A percentile compares a stretch with the other conserved stretches of the same genome.
These are phyloP conservation scores for Cutaneotrichosporon dermatis DNA, from an alignment of 1,284 basidiomycete genomes.

Conservation along the genomic window DNA sequence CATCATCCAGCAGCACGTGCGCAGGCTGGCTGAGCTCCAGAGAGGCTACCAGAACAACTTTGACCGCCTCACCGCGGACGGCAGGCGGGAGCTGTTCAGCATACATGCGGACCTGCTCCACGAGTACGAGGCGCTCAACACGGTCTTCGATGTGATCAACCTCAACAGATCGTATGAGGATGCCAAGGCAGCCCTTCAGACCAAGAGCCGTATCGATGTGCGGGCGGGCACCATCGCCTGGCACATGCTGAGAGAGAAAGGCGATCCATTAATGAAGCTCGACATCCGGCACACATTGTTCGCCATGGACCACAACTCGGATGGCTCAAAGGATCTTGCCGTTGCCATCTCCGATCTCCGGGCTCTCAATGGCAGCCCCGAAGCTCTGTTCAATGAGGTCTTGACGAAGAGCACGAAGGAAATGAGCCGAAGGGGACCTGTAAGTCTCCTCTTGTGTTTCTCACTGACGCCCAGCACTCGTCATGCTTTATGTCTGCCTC, in stretches of 20 bases:
- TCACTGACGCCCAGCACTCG: constrained; percentile 11
- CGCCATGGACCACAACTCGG: constrained; percentile 80
- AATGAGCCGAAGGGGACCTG: constrained; percentile 46
- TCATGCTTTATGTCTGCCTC: constrained; percentile 19
- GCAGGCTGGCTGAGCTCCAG: constrained; percentile 58
- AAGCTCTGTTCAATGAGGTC: constrained; percentile 85
- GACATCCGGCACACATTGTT: constrained; percentile 75
- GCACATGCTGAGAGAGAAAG: constrained; percentile 76
- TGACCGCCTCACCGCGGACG: constrained; percentile 53
- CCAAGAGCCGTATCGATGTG: constrained; percentile 74
- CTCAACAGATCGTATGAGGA: constrained; percentile 66
- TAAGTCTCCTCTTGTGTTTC: background rate
- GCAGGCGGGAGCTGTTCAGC: constrained; percentile 56
- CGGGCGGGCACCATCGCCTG: constrained; percentile 86
- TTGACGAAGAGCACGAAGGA: constrained; percentile 59
- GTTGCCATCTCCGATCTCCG: constrained; percentile 69
- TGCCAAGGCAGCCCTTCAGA: constrained; percentile 64
- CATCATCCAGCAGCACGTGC: constrained; percentile 71
- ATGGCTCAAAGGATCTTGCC: constrained; percentile 79
- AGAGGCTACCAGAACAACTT: constrained; percentile 57
- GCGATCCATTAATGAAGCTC: constrained; percentile 77
- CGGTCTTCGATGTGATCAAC: constrained; percentile 84
- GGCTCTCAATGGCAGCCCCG: constrained; percentile 80
- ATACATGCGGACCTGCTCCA: constrained; percentile 70
- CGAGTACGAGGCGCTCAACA: constrained; percentile 73